Evolutionary conservation across 352 stramenopile genomes (phyloP).

Genomic region (Phytophthora cactorum): DNA sequence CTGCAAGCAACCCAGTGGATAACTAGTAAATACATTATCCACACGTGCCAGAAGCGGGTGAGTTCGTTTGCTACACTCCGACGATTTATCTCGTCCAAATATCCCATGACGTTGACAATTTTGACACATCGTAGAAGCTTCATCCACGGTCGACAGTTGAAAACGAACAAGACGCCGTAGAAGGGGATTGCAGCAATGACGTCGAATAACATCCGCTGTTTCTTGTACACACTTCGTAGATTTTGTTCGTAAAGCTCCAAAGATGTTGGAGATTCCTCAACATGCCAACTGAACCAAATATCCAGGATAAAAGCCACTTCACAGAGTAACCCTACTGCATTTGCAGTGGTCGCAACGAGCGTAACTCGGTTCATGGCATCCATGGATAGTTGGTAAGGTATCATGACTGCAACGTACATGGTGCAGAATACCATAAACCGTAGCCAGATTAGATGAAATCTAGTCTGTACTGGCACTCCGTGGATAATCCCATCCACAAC

Average conservation of each 20-base stretch:
- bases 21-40: conserved; percentile 53
- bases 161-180: conserved; percentile 43
- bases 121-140: conserved; percentile 53
- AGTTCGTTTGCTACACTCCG: conserved; percentile 54
- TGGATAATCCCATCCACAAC: conserved; percentile 37
- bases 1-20: conserved; percentile 69
- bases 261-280: conserved; percentile 36
- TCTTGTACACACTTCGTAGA: conserved; percentile 42
- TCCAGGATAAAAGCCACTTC: conserved; percentile 55
- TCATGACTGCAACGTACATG: conserved; percentile 50
- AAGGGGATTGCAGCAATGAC: conserved; percentile 42
- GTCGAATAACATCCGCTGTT: conserved; percentile 53
- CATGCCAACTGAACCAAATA: conserved; percentile 57
- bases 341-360: conserved; percentile 12
- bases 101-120: conserved; percentile 50
- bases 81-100: conserved; percentile 63
- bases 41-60: conserved; percentile 54
- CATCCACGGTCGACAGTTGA: conserved; percentile 37
- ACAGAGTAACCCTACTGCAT: conserved; percentile 36
- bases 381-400: conserved; percentile 58
- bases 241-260: conserved; percentile 67
- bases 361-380: conserved; percentile 39
- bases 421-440: conserved; percentile 36
- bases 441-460: conserved; percentile 55
- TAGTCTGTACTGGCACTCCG: conserved; percentile 41